Evolutionary conservation across 116 monocot species (phyloP).

Genomic region (Posidonia oceanica): DNA sequence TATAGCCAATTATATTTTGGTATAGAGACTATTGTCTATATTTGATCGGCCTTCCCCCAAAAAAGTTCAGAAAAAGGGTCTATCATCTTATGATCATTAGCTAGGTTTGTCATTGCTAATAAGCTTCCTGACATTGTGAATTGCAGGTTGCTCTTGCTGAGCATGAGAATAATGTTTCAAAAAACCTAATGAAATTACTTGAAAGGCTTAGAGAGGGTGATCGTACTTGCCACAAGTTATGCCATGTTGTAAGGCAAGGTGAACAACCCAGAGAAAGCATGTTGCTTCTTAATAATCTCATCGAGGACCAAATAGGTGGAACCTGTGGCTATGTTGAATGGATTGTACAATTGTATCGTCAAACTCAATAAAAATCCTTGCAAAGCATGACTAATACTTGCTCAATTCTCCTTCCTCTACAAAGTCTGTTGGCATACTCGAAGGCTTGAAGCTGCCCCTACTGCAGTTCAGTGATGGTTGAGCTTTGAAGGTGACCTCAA

Average conservation of each 20-base stretch:
- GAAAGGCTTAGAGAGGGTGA: slow-evolving; percentile 40
- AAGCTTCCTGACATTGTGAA: not conserved
- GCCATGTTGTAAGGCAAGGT: slow-evolving; percentile 66
- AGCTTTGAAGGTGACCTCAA: no score
- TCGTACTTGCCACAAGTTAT: slow-evolving; percentile 42
- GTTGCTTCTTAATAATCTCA: slow-evolving; percentile 56
- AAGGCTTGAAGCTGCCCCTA: no score
- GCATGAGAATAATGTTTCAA: slow-evolving; percentile 38
- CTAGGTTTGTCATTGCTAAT: not conserved
- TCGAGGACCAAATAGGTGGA: slow-evolving; percentile 71
- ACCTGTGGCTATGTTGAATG: slow-evolving; percentile 61
- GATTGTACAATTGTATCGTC: slow-evolving; percentile 72
- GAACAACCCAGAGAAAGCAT: slow-evolving; percentile 69
- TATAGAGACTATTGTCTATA: no score
- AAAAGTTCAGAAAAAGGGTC: not conserved
- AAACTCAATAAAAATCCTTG: slow-evolving; percentile 43
- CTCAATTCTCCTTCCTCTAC: no score
- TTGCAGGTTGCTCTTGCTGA: slow-evolving; percentile 48
- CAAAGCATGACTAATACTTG: not conserved
- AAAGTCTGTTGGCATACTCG: no score
- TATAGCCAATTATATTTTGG: no score
- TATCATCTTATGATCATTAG: not conserved
- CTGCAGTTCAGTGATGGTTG: no score
- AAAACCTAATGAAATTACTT: slow-evolving; percentile 42
- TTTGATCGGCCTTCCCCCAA: no score